These are phyloP conservation scores for Colletotrichum lupini DNA, from an alignment of 2,329 filamentous ascomycete species.

Conservation along the genomic window DNA sequence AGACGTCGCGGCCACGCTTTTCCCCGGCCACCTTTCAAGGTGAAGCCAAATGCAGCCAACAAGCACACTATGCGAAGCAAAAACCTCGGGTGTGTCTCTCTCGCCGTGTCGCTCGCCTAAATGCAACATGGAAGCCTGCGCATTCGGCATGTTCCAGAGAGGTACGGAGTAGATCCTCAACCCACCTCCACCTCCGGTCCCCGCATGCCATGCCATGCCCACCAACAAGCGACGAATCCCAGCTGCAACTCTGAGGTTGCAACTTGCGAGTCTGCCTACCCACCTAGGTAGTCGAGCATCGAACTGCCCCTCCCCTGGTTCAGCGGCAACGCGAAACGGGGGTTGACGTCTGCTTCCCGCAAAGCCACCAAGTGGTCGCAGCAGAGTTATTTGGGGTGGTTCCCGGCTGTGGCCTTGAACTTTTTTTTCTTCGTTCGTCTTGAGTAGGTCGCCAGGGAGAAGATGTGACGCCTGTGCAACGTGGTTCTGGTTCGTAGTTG, in stretches of 20 bases:
- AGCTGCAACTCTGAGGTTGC: not conserved
- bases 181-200: not conserved
- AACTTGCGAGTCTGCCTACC: not conserved
- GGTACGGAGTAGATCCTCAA: not conserved
- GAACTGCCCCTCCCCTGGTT: not conserved
- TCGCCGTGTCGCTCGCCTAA: constrained; percentile 22
- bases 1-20: not conserved
- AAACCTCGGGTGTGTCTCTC: not conserved
- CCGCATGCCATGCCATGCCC: constrained; percentile 9
- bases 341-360: not conserved
- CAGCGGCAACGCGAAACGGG: not conserved
- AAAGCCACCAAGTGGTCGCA: not conserved
- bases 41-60: not conserved
- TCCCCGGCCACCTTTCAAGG: not conserved
- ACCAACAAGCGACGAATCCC: not conserved
- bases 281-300: not conserved
- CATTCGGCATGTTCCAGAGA: constrained; percentile 4
- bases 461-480: not conserved
- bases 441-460: not conserved
- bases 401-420: not conserved
- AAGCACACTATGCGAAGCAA: not conserved
- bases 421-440: too few species aligned
- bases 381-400: not conserved
- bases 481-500: not conserved
- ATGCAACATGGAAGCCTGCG: not conserved